phyloP scores from a whole-genome alignment of 2,329 filamentous ascomycete genomes.

The Aaosphaeria arxii region DNA sequence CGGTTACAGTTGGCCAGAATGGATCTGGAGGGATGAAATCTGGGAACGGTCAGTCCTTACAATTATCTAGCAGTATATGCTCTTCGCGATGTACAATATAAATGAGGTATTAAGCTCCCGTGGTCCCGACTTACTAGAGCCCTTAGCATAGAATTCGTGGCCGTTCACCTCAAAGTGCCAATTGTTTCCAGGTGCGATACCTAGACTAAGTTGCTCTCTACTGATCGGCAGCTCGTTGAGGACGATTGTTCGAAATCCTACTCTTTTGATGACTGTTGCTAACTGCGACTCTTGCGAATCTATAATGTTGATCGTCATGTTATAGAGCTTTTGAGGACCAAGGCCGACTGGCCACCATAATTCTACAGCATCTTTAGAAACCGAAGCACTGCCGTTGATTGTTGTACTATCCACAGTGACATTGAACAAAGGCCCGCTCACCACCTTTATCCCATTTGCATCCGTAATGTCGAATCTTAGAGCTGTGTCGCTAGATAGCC shows the following conservation, averaged over 20 bases:
- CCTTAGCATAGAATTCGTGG: slow-evolving; percentile 62
- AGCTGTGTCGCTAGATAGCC: slow-evolving; percentile 40
- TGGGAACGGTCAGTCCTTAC: background rate
- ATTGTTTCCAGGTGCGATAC: slow-evolving; percentile 56
- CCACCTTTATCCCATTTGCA: slow-evolving; percentile 38
- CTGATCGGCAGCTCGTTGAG: slow-evolving; percentile 56
- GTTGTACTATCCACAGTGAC: slow-evolving; percentile 39
- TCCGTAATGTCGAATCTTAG: slow-evolving; percentile 51
- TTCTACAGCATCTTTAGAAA: slow-evolving; percentile 47
- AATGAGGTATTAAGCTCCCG: background rate
- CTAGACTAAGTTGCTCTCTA: slow-evolving; percentile 50
- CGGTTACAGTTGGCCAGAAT: slow-evolving; percentile 61
- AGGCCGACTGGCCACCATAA: slow-evolving; percentile 62
- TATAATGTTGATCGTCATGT: slow-evolving; percentile 50
- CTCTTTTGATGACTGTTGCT: slow-evolving; percentile 50
- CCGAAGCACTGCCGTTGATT: slow-evolving; percentile 48
- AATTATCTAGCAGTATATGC: background rate
- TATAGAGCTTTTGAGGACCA: slow-evolving; percentile 58
- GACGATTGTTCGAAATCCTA: slow-evolving; percentile 62
- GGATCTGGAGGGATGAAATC: slow-evolving; percentile 61
- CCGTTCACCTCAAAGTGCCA: slow-evolving; percentile 68
- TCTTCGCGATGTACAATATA: background rate
- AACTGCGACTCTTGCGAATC: slow-evolving; percentile 31
- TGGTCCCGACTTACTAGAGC: slow-evolving; percentile 42
- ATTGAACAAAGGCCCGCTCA: slow-evolving; percentile 38